Base-by-base conservation (phyloP, 495 filamentous ascomycete genomes). In the Chaetomidium leptoderma region DNA sequence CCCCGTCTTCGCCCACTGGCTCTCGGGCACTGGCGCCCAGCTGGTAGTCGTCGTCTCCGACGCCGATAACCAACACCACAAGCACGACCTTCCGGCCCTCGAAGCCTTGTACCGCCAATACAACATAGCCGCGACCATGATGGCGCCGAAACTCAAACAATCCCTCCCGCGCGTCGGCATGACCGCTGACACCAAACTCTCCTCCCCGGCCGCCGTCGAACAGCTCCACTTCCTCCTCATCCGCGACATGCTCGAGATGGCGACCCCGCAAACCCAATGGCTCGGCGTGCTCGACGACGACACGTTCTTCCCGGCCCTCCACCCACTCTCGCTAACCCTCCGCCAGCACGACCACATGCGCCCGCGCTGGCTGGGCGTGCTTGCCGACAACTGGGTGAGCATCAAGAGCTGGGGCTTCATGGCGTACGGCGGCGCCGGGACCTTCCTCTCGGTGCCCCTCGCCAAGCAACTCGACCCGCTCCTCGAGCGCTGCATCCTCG, bases 251-350 rank as follows among this genome's bases (percentile, higher is more conserved):
- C 74, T 80, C 16, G 68, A 78, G 27, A 64, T 75, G 57, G 74
- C 81, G 21, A 76, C 74, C 26, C 76, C 77, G 10, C 70, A 78
- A n/a, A 85, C 83, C 21, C 69, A 76, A 46, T 90, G 85, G 85
- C 73, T 86, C 40, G 78, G 75, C 59, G 76, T 89, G 52, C 76
- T 87, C 37, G 85, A 89, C 63, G 86, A 90, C 69, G 86, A 90
- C 68, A 89, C 86, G 21, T 89, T 88, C 73, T 85, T 88, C 68
- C 78, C 85, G 4, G 83, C 83, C 13, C 74, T 89, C 4, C 75
- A 76, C 26, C 70, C 85, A 2, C 73, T 89, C 55, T 74, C 78
- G 52, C 69, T 79, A 3, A 61, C 65, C n/a, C 69, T 78, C 8
- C 53, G 47, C 16, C 53, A 42, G 1, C 77, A 83, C 63, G 77